These are phyloP conservation scores for Fusarium sp. DNA, from an alignment of 2,329 filamentous ascomycete genomes.

Conservation along the genomic window DNA sequence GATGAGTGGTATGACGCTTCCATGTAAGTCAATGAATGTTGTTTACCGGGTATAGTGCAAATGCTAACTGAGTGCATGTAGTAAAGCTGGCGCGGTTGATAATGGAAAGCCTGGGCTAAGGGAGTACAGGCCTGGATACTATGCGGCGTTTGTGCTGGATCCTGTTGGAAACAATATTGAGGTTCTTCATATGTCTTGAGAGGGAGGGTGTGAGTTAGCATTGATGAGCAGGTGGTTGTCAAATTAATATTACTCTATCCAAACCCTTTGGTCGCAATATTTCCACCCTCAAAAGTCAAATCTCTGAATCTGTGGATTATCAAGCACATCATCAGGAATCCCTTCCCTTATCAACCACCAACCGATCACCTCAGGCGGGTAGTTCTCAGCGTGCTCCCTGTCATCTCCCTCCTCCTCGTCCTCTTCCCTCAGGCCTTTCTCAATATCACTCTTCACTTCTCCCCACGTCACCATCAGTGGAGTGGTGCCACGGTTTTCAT, in stretches of 20 bases:
- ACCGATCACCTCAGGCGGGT: slow-evolving; percentile 4
- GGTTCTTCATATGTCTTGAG: slow-evolving; percentile 51
- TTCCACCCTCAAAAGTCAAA: slow-evolving; percentile 3
- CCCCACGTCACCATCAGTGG: slow-evolving; percentile 35
- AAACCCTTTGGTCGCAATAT: not conserved
- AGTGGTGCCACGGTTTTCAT: slow-evolving; percentile 1
- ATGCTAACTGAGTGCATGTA: slow-evolving; percentile 30
- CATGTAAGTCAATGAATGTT: slow-evolving; percentile 46
- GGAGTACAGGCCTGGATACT: slow-evolving; percentile 62
- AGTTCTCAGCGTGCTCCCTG: not conserved
- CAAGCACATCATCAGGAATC: slow-evolving; percentile 7
- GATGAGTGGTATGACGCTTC: slow-evolving; percentile 46
- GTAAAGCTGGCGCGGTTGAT: slow-evolving; percentile 60
- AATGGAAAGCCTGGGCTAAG: slow-evolving; percentile 64
- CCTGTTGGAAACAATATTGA: slow-evolving; percentile 67
- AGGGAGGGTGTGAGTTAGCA: no score
- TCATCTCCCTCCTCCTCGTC: not conserved
- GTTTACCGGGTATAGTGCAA: accelerated
- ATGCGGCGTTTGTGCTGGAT: slow-evolving; percentile 64
- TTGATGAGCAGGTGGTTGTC: not conserved
- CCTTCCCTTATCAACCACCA: slow-evolving; percentile 19
- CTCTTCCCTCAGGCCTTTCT: slow-evolving; percentile 20
- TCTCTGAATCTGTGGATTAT: slow-evolving; percentile 12
- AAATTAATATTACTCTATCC: not conserved
- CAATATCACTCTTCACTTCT: slow-evolving; percentile 37